Evolutionary conservation across 2,329 filamentous ascomycete genomes (phyloP).

Genomic region (Nothomitra cinnamomea): DNA sequence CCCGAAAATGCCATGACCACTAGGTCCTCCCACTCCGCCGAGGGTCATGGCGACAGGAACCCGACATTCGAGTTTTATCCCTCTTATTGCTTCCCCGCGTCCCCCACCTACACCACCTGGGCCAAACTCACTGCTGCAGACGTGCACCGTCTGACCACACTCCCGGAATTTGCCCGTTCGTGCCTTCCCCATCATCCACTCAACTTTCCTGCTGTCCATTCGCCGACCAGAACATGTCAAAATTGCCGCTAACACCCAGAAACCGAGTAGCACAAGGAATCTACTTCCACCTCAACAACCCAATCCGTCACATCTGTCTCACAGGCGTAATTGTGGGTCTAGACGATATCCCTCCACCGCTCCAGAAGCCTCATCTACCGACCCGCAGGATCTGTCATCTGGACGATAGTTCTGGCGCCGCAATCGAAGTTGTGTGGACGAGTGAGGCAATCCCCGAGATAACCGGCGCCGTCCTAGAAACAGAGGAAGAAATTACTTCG

Average conservation of each 20-base stretch:
- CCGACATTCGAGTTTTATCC: slow-evolving; percentile 31
- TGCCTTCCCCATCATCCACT: neutral
- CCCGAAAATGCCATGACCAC: slow-evolving; percentile 2
- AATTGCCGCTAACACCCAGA: neutral
- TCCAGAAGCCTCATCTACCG: slow-evolving; percentile 15
- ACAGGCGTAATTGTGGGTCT: slow-evolving; percentile 51
- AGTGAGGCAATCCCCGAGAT: neutral
- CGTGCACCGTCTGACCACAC: slow-evolving; percentile 33
- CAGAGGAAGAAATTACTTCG: neutral
- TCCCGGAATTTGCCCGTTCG: slow-evolving; percentile 34
- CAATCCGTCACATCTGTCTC: slow-evolving; percentile 58
- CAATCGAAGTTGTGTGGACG: slow-evolving; percentile 33
- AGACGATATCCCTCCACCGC: slow-evolving; percentile 22
- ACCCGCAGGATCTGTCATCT: slow-evolving; percentile 30
- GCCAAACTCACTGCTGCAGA: slow-evolving; percentile 41
- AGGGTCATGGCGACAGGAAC: neutral
- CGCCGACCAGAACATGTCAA: neutral
- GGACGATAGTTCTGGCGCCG: slow-evolving; percentile 43
- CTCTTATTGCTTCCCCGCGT: slow-evolving; percentile 40
- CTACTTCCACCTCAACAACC: slow-evolving; percentile 56
- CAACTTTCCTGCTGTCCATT: neutral
- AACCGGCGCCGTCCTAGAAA: neutral
- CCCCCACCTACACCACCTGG: slow-evolving; percentile 45
- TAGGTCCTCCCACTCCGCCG: neutral
- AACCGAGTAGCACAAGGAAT: slow-evolving; percentile 32